Percentiles rank a stretch among this genome's conserved stretches.
phyloP scores from a whole-genome alignment of 495 filamentous ascomycete species.

The Xylaria acuta region DNA sequence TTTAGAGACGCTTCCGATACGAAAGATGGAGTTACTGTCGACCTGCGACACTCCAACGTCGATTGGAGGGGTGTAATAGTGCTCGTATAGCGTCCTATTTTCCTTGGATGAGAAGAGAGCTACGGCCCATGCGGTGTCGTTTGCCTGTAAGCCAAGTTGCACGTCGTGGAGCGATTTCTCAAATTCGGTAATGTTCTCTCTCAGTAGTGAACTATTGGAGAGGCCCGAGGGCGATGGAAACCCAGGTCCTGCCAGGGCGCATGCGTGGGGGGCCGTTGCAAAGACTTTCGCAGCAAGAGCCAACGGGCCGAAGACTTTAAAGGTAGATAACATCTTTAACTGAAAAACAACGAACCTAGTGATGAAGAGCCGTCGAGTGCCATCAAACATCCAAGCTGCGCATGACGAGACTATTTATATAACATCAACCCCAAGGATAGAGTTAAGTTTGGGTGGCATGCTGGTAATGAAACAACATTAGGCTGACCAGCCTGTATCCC shows the following conservation, averaged over 20 bases:
- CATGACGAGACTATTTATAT: neutral
- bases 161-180: neutral
- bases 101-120: conserved; percentile 42
- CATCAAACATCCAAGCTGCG: neutral
- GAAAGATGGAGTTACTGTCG: conserved; percentile 51
- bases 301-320: neutral
- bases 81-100: conserved; percentile 30
- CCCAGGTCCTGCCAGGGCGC: neutral
- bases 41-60: conserved; percentile 39
- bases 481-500: neutral
- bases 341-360: neutral
- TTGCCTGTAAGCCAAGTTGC: neutral
- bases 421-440: neutral
- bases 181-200: neutral
- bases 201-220: neutral
- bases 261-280: neutral
- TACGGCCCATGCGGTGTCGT: conserved; percentile 42
- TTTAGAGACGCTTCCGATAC: conserved; percentile 54
- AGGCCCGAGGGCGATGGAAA: conserved; percentile 10
- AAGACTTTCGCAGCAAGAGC: conserved; percentile 1
- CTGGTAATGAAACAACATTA: neutral
- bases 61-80: conserved; percentile 28
- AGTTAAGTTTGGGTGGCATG: no score
- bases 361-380: neutral
- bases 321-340: neutral